Conservation (phyloP, 441 rosid species). For the Francoa sonchifolia region DNA sequence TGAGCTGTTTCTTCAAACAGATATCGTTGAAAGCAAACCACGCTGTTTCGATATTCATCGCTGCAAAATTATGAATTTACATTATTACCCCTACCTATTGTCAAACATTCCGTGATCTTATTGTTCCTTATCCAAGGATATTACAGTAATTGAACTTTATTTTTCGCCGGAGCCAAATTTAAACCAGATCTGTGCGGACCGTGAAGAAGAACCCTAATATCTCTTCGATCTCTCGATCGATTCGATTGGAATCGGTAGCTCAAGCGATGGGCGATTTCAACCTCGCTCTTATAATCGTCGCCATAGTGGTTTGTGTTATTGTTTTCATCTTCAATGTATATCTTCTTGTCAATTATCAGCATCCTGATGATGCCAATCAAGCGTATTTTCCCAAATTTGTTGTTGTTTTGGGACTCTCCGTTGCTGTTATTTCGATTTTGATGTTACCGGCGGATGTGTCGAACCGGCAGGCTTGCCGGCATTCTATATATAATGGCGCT, state of each 20-base stretch:
- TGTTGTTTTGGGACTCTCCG: conserved; percentile 81
- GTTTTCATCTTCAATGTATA: conserved; percentile 79
- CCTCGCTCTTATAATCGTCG: conserved; percentile 90
- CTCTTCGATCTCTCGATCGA: conserved; percentile 11
- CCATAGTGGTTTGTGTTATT: conserved; percentile 67
- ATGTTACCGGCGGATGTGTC: conserved; percentile 98
- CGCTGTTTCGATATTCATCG: too few relatives aligned
- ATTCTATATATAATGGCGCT: conserved; percentile 80
- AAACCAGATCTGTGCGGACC: too few relatives aligned
- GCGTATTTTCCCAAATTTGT: conserved; percentile 93
- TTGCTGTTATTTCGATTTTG: conserved; percentile 80
- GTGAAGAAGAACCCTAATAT: conserved; percentile 21
- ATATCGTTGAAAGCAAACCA: too few relatives aligned
- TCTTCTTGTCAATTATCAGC: conserved; percentile 94
- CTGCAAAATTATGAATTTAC: too few relatives aligned
- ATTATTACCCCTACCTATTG: too few relatives aligned
- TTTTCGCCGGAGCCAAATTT: too few relatives aligned
- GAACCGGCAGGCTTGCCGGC: conserved; percentile 84
- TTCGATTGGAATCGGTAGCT: conserved; percentile 13
- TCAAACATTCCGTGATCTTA: too few relatives aligned
- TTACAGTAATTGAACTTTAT: too few relatives aligned
- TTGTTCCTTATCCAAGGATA: too few relatives aligned
- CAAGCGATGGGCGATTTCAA: conserved; percentile 79
- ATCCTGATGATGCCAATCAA: conserved; percentile 93
- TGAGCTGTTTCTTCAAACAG: too few relatives aligned